Percentiles rank a stretch among this genome's conserved stretches.
phyloP scores from a whole-genome alignment of 441 rosid genomes.

The Populus trichocarpa region DNA sequence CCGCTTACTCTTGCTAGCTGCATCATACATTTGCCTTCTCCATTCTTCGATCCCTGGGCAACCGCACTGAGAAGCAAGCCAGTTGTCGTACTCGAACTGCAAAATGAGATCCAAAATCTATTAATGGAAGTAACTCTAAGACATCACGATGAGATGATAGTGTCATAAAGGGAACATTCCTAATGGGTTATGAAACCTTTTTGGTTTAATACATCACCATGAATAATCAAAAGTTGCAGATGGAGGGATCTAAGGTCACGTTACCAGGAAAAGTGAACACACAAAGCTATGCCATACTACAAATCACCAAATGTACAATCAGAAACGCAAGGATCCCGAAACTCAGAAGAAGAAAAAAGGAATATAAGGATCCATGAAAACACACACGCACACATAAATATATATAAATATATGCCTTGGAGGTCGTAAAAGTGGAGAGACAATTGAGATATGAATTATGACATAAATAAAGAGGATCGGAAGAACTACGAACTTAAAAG shows the following conservation, averaged over 20 bases:
- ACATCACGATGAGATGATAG: not conserved
- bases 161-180: not conserved
- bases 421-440: not conserved
- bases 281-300: not conserved
- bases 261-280: not conserved
- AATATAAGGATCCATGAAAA: not conserved
- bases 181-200: not conserved
- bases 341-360: not conserved
- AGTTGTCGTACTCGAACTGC: conserved; percentile 53
- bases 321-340: not conserved
- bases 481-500: not conserved
- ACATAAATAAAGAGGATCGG: not conserved
- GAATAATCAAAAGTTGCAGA: not conserved
- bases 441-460: not conserved
- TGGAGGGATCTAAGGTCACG: not conserved
- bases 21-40: conserved; percentile 50
- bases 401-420: too few relatives aligned
- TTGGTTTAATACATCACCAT: not conserved
- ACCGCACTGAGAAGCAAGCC: conserved; percentile 56
- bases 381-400: too few relatives aligned
- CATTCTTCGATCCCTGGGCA: conserved; percentile 45
- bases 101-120: not conserved
- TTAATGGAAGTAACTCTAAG: not conserved
- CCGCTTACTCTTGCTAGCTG: conserved; percentile 11
- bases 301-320: not conserved